Base-by-base conservation (phyloP, 192 early-diverging fungal species). In the Coemansia sp. region DNA sequence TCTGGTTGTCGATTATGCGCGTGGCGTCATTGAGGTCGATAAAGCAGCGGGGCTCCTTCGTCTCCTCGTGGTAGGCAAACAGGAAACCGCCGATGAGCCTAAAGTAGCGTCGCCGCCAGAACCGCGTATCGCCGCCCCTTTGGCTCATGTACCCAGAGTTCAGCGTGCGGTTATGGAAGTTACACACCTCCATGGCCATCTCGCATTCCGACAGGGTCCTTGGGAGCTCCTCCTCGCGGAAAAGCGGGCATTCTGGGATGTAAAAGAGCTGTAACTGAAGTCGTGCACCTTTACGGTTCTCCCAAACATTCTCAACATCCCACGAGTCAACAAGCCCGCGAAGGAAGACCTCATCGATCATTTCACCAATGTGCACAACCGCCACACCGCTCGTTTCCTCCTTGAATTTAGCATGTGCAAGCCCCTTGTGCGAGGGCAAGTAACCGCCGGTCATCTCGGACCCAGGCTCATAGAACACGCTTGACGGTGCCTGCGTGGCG, bases 81-180 rank as follows among this genome's bases (percentile, higher is more conserved):
- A 85, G 62, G 55, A 80, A 83, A 1, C 81, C 76, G 57, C 84
- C 84, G 14, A 81, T 78, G 17, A 83, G 77, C 32, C 77, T 63
- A 57, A 83, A 85, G 60, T 83, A 83, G 32, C 84, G 77, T 11
- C 84, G 80, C 1, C 84, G 84, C 84, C 84, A 85, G 72, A 85
- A 85, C 11, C 77, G 71, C 39, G 74, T 80, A n/a, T 83, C 84
- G 46, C 81, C 77, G 55, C 84, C 84, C 6, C 84, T 69, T 77
- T 83, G 81, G 77, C 81, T 77, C 69, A 85, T 76, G 41, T 69
- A 85, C 14, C 84, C 84, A 7, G 77, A 77, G 71, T 71, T 79
- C 45, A 79, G 74, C 37, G 78, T 85, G 53, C 74, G 71, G 73
- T 79, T 83, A 62, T 85, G 84, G 81, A 82, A 85, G 41, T 64